A percentile compares a stretch with the other conserved stretches of the same genome.
Conservation (phyloP, 345 rosid species). For the Brassica incana region DNA sequence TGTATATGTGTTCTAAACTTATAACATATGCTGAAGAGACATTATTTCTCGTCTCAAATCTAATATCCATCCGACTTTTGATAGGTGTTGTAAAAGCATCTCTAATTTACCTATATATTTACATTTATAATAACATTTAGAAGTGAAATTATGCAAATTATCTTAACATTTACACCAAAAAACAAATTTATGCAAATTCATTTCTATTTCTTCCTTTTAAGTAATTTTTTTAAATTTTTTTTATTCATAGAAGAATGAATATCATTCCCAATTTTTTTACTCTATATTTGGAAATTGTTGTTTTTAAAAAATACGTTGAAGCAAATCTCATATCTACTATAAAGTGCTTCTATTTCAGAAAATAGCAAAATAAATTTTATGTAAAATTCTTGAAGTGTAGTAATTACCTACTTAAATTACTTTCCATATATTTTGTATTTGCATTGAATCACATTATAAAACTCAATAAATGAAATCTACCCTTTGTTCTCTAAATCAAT, state of each 20-base stretch:
- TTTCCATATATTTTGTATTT: background rate
- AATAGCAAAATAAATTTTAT: too few species aligned
- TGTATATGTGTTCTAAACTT: background rate
- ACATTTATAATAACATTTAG: too few species aligned
- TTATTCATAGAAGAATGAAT: too few species aligned
- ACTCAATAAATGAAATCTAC: background rate
- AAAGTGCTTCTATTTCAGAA: too few species aligned
- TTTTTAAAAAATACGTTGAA: background rate
- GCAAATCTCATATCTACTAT: too few species aligned
- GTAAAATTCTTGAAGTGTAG: background rate
- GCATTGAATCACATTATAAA: background rate
- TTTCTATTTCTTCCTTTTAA: too few species aligned
- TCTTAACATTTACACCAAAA: too few species aligned
- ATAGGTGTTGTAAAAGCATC: background rate
- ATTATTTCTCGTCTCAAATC: background rate
- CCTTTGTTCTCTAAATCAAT: background rate
- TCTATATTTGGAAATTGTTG: too few species aligned
- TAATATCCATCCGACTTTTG: background rate
- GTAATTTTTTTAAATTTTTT: too few species aligned
- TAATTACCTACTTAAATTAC: background rate
- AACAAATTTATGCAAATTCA: too few species aligned
- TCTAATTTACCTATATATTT: background rate
- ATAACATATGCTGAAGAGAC: background rate
- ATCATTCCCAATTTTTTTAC: background rate
- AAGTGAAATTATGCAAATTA: too few species aligned